Conservation (phyloP, 148 eudicot species). For the Fagopyrum tataricum region DNA sequence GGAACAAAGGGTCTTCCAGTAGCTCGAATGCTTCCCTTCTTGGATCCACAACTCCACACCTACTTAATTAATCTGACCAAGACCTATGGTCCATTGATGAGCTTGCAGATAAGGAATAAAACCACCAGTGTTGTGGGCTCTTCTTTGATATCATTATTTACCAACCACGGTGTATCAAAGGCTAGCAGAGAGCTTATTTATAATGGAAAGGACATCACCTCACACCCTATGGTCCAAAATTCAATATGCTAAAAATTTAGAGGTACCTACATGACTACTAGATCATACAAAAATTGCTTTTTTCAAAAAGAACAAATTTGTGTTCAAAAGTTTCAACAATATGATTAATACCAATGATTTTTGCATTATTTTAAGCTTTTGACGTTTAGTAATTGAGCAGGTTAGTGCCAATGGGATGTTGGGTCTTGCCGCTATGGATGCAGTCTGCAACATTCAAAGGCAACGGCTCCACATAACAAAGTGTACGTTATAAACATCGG, state of each 20-base stretch:
- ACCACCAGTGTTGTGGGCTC: constrained; percentile 41
- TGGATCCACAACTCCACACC: constrained; percentile 11
- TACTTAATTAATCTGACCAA: constrained; percentile 17
- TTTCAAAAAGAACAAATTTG: too few relatives aligned
- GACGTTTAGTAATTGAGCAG: too few relatives aligned
- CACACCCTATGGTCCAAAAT: constrained; percentile 54
- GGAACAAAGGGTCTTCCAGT: constrained; percentile 8
- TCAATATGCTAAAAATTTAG: constrained; percentile 58
- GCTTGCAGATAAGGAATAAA: constrained; percentile 46
- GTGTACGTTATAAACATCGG: too few relatives aligned
- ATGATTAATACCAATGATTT: too few relatives aligned
- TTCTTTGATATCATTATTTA: constrained; percentile 43
- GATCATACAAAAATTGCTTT: too few relatives aligned
- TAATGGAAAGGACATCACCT: constrained; percentile 50
- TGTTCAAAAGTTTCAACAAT: too few relatives aligned
- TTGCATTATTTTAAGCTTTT: too few relatives aligned
- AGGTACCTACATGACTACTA: constrained; percentile 16
- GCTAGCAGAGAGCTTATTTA: constrained; percentile 32
- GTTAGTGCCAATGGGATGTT: too few relatives aligned
- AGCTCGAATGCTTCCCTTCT: constrained; percentile 3
- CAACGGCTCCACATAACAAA: too few relatives aligned
- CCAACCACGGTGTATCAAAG: constrained; percentile 57
- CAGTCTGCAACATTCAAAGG: too few relatives aligned
- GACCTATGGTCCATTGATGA: constrained; percentile 47
- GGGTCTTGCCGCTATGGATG: too few relatives aligned